Base-by-base conservation (phyloP, 495 filamentous ascomycete genomes). In the Thozetella sp. region DNA sequence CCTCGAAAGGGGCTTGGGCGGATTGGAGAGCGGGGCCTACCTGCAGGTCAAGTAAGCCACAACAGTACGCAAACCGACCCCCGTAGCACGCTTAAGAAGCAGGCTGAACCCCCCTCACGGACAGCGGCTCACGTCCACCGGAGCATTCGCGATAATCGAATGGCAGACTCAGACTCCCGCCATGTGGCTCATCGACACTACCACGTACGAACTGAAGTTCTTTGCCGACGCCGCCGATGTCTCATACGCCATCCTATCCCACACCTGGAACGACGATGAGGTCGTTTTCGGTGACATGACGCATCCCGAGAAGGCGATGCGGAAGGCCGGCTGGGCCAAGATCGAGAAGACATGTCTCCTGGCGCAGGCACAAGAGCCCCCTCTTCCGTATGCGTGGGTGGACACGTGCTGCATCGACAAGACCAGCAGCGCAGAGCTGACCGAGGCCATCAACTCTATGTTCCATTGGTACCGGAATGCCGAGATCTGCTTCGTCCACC, bases 241-340 rank as follows among this genome's bases (percentile, higher is more conserved):
- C 1, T 45, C 60, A 0, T 76, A 77, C 53, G 72, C 71, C n/a
- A 72, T 74, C 13, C 63, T 76, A 6, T 74, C 69, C 1, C 74
- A 78, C 53, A 71, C 64, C 0, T 76, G 74, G 72, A 64, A 64
- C 22, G 59, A 63, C 10, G 64, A 37, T 51, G 75, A 77, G 57
- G 62, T 73, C 3, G 68, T 65, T 4, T 72, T 72, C 34, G 57
- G 61, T 1, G 68, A 73, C 17, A 61, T 70, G 17, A 15, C 26
- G 22, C 40, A 72, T 22, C 57, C 54, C 15, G 57, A 11, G 12
- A 37, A 25, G 9, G 61, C 53, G 12, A 53, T 34, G 1, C 15
- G 20, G 6, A 63, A 64, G 23, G 46, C 25, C 3, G 62, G 67
- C 17, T 66, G 53, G 30, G 54, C 26, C 4, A 74, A 74, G 55